phyloP scores from a whole-genome alignment of 1,284 basidiomycete genomes.

The Athelia psychrophila region DNA sequence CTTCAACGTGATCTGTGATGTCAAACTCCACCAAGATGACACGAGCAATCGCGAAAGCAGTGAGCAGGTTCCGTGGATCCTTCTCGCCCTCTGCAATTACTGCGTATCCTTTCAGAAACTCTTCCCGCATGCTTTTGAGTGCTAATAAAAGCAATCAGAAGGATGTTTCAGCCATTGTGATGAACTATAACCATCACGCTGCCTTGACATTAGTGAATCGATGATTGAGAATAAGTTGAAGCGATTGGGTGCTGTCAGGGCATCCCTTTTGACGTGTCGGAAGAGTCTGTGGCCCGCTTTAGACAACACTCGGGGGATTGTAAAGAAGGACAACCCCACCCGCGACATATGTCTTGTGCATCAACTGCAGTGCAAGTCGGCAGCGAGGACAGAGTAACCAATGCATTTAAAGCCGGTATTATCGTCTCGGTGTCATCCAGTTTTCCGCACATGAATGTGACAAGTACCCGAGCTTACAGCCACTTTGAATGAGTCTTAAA shows the following conservation, averaged over 20 bases:
- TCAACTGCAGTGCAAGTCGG: constrained; percentile 73
- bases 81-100: constrained; percentile 91
- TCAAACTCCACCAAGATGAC: constrained; percentile 91
- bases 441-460: constrained; percentile 83
- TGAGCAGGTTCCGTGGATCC: constrained; percentile 91
- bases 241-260: constrained; percentile 80
- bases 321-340: constrained; percentile 56
- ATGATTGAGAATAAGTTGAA: constrained; percentile 83
- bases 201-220: constrained; percentile 74
- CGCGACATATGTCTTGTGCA: constrained; percentile 61
- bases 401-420: constrained; percentile 72
- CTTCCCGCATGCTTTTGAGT: constrained; percentile 68
- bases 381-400: constrained; percentile 65
- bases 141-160: constrained; percentile 35
- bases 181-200: constrained; percentile 59
- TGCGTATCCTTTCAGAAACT: constrained; percentile 79
- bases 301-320: neutral
- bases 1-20: constrained; percentile 72
- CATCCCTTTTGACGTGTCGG: constrained; percentile 76
- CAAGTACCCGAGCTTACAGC: constrained; percentile 72
- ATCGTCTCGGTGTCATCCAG: constrained; percentile 83
- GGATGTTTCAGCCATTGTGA: neutral
- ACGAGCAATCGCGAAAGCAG: constrained; percentile 86
- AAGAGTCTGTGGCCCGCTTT: constrained; percentile 57
- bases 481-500: too few species aligned